Conservation (phyloP, 345 rosid species). For the Xanthoceras sorbifolium region DNA sequence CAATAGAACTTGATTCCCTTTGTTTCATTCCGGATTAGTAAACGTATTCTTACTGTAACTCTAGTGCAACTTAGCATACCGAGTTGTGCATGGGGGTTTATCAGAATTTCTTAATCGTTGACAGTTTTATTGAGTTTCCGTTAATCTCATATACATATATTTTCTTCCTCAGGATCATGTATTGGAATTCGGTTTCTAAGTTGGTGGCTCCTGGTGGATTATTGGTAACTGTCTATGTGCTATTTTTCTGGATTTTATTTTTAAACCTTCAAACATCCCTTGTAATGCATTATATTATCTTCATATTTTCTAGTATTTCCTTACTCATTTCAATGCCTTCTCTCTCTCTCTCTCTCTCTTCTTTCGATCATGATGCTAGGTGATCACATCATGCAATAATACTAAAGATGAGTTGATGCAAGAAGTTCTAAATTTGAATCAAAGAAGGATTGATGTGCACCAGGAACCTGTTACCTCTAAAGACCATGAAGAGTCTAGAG, state of each 20-base stretch:
- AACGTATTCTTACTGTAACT: too few relatives aligned
- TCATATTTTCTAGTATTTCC: background rate
- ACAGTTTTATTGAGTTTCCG: background rate
- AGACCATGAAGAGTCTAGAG: conserved; percentile 45
- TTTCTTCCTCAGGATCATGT: conserved; percentile 64
- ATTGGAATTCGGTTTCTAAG: conserved; percentile 92
- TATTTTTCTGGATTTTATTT: background rate
- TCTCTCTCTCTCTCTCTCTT: background rate
- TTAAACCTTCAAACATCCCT: background rate
- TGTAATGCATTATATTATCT: background rate
- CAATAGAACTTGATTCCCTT: too few relatives aligned
- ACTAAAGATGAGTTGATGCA: conserved; percentile 84
- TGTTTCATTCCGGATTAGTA: too few relatives aligned
- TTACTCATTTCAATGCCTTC: background rate
- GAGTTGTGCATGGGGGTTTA: background rate
- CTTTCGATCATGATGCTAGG: conserved; percentile 40
- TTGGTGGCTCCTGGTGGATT: conserved; percentile 80
- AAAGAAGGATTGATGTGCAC: conserved; percentile 40
- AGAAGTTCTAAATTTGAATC: conserved; percentile 73
- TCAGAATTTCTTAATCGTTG: background rate
- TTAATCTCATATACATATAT: background rate
- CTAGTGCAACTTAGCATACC: background rate
- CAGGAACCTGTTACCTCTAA: conserved; percentile 33
- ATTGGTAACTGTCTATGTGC: conserved; percentile 50
- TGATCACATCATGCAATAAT: conserved; percentile 84